Evolutionary conservation across 345 rosid species (phyloP).

Genomic region (Raphanus raphanistrum): DNA sequence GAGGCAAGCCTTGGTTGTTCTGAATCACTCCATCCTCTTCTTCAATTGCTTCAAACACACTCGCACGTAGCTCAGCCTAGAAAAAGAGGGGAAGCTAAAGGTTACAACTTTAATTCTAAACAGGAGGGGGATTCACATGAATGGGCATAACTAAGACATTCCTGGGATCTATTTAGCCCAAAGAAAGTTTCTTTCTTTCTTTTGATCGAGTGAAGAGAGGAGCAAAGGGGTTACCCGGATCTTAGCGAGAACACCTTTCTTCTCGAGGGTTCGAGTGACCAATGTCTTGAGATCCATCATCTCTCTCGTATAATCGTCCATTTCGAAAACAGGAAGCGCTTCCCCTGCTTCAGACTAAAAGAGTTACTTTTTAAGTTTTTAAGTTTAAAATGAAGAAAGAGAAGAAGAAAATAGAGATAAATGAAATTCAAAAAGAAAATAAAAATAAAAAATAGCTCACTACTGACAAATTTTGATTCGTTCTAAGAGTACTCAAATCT

Average conservation of each 20-base stretch:
- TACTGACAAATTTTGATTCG: neutral
- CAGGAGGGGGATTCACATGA: too few relatives aligned
- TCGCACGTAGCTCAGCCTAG: slow-evolving; percentile 98
- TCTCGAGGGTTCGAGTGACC: slow-evolving; percentile 96
- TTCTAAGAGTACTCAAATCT: neutral
- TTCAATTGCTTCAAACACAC: slow-evolving; percentile 98
- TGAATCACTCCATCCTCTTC: slow-evolving; percentile 88
- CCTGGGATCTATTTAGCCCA: too few relatives aligned
- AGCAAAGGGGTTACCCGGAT: slow-evolving; percentile 68
- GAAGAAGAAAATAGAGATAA: neutral
- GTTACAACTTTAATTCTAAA: neutral
- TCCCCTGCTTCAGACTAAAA: neutral
- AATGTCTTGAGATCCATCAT: slow-evolving; percentile 99
- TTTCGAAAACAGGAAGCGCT: slow-evolving; percentile 22
- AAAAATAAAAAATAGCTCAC: neutral
- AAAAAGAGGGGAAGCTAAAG: neutral
- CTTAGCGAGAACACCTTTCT: slow-evolving; percentile 98
- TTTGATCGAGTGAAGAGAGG: neutral
- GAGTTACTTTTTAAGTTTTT: neutral
- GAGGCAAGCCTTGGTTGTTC: slow-evolving; percentile 75
- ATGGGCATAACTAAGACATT: too few relatives aligned
- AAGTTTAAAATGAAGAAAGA: neutral
- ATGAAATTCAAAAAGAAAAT: neutral
- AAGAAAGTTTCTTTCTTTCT: too few relatives aligned
- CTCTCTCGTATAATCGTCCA: slow-evolving; percentile 99